A percentile compares a stretch with the other conserved stretches of the same genome.
phyloP scores from a whole-genome alignment of 192 early-diverging fungal species.

The Allomyces macrogynus region DNA sequence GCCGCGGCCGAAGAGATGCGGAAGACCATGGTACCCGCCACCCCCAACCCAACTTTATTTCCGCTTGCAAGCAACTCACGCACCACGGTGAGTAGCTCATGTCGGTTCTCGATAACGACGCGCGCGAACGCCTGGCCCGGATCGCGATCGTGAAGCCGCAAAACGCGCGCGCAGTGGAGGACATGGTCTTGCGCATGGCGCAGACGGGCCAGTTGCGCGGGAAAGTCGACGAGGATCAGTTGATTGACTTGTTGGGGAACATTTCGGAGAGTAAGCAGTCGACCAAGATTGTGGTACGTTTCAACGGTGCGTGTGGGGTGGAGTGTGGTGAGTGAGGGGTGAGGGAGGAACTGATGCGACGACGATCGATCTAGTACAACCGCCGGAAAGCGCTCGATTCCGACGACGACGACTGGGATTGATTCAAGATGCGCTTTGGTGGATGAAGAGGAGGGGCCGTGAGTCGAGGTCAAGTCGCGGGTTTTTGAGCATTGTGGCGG shows the following conservation, averaged over 20 bases:
- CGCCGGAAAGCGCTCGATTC: slow-evolving; percentile 28
- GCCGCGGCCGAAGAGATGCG: slow-evolving; percentile 73
- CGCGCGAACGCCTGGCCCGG: slow-evolving; percentile 63
- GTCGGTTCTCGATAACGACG: slow-evolving; percentile 61
- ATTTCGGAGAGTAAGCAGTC: slow-evolving; percentile 47
- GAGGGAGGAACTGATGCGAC: background rate
- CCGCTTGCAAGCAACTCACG: background rate
- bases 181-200: slow-evolving; percentile 78
- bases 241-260: slow-evolving; percentile 69
- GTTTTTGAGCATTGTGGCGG: no score
- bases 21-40: slow-evolving; percentile 38
- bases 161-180: slow-evolving; percentile 71
- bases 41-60: background rate
- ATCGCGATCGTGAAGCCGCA: slow-evolving; percentile 81
- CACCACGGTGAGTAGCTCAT: slow-evolving; percentile 25
- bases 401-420: slow-evolving; percentile 33
- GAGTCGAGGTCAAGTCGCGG: no score
- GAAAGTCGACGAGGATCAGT: slow-evolving; percentile 61
- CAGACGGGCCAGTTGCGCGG: slow-evolving; percentile 56
- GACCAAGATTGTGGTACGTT: slow-evolving; percentile 54
- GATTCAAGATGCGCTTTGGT: no score
- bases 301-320: no score
- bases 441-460: no score
- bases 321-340: no score
- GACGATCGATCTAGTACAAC: slow-evolving; percentile 23